Conservation (phyloP, 352 stramenopile species). For the Globisporangium parvum region DNA sequence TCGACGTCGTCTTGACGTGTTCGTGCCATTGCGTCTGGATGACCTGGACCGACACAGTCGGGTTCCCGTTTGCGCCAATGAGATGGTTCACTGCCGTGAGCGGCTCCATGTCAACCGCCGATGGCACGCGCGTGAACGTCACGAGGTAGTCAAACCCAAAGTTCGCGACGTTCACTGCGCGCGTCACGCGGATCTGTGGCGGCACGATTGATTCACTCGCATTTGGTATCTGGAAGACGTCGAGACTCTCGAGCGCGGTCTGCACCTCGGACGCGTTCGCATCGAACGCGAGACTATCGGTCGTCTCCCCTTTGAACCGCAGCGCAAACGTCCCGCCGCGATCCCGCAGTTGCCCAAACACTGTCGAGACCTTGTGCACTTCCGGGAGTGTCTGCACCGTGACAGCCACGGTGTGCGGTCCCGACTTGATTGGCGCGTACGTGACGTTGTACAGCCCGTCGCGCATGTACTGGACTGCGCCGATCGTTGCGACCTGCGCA, state of each 20-base stretch:
- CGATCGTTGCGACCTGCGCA: conserved; percentile 21
- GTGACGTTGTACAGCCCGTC: conserved; percentile 82
- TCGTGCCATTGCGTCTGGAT: conserved; percentile 37
- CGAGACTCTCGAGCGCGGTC: conserved; percentile 56
- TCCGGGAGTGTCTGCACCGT: conserved; percentile 70
- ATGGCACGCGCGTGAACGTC: conserved; percentile 47
- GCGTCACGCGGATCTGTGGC: conserved; percentile 43
- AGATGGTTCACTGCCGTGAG: conserved; percentile 60
- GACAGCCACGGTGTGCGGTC: conserved; percentile 83
- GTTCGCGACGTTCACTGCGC: conserved; percentile 31
- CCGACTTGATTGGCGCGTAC: conserved; percentile 81
- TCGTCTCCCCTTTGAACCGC: conserved; percentile 51
- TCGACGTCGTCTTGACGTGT: conserved; percentile 68
- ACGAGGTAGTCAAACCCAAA: conserved; percentile 77
- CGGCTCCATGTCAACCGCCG: conserved; percentile 23
- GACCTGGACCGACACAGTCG: conserved; percentile 21
- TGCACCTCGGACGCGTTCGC: conserved; percentile 63
- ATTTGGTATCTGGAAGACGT: conserved; percentile 19
- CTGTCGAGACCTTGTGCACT: conserved; percentile 76
- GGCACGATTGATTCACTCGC: conserved; percentile 4
- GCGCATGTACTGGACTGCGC: conserved; percentile 41
- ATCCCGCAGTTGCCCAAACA: conserved; percentile 59
- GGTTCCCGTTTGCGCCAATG: conserved; percentile 40
- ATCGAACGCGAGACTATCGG: conserved; percentile 73
- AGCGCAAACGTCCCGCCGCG: conserved; percentile 85